Evolutionary conservation across 2,329 filamentous ascomycete species (phyloP).

Genomic region (Dactylonectria estremocensis): DNA sequence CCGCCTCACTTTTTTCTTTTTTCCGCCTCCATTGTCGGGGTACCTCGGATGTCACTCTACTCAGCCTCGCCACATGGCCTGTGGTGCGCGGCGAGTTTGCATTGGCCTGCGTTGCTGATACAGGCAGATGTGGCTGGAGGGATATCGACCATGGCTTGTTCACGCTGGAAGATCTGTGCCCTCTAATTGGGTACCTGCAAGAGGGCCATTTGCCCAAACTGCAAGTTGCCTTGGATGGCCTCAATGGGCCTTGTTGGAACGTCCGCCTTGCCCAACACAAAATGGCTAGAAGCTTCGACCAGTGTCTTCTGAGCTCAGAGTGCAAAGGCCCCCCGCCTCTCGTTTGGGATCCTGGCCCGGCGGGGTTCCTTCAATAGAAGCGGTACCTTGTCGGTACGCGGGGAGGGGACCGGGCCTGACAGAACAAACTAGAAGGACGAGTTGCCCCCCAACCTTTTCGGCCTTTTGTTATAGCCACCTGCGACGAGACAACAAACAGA

Average conservation of each 20-base stretch:
- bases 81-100: not conserved
- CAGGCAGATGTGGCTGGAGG: slow-evolving; percentile 14
- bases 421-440: slow-evolving; percentile 22
- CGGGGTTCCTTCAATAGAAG: not conserved
- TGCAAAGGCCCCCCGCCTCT: not conserved
- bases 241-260: slow-evolving; percentile 2
- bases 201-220: not conserved
- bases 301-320: not conserved
- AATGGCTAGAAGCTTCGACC: slow-evolving; percentile 47
- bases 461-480: not conserved
- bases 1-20: slow-evolving; percentile 10
- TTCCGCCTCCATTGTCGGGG: not conserved
- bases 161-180: not conserved
- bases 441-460: slow-evolving; percentile 8
- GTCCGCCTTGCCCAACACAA: not conserved
- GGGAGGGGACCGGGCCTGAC: slow-evolving; percentile 7
- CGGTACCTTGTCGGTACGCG: slow-evolving; percentile 23
- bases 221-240: slow-evolving; percentile 10
- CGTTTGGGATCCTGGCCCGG: too few relatives aligned
- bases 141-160: slow-evolving; percentile 1
- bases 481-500: slow-evolving; percentile 7
- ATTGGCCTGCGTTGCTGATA: not conserved
- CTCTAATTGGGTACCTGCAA: not conserved
- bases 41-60: slow-evolving; percentile 10
- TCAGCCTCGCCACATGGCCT: slow-evolving; percentile 17